Base-by-base conservation (phyloP, 768 basidiomycete species). In the Psilocybe cyanescens region DNA sequence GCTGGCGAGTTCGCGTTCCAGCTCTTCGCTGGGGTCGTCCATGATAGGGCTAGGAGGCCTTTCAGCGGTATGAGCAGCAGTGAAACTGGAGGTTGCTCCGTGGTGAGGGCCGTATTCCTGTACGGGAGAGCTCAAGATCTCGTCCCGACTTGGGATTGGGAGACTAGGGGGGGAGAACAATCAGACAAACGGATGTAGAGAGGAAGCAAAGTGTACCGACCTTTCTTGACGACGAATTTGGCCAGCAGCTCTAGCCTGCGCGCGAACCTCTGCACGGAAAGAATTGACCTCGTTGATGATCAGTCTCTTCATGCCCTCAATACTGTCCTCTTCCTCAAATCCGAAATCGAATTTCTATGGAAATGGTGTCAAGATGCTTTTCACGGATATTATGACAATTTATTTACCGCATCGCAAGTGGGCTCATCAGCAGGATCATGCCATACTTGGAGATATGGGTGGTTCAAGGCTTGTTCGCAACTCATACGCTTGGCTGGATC, bases 401-500 rank as follows among this genome's bases (percentile, higher is more conserved):
- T 24, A 41, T 81, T 68, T 67, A 94, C 95, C 52, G 83, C 74
- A 39, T 92, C 87, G 74, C 95, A 97, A 39, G 85, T 67, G 0
- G 96, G 96, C 74, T 97, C 96, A 72, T 99, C 96, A 8, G 92
- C 87, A 17, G 95, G 95, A 74, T 99, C 97, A 71, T 98, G 96
- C 97, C 97, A 99, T 9, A 98, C 97, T 62, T 91, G 86, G 62
- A 94, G 78, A 77, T 99, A 99, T 1, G 96, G 95, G 72, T 99
- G 97, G 56, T 91, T 90, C 54, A 99, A 80, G 1, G 97, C 97
- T 71, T 98, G 89, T 70, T 97, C 94, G 74, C 97, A 98, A 61
- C 92, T 94, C 74, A 98, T 96, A 57, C 97, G 89, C 77, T 94
- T 94, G 16, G 94, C 91, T 41, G 97, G 97, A 72, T 99, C 97